These are phyloP conservation scores for Cymbidium sinense DNA, from an alignment of 106 monocot genomes.

Conservation along the genomic window DNA sequence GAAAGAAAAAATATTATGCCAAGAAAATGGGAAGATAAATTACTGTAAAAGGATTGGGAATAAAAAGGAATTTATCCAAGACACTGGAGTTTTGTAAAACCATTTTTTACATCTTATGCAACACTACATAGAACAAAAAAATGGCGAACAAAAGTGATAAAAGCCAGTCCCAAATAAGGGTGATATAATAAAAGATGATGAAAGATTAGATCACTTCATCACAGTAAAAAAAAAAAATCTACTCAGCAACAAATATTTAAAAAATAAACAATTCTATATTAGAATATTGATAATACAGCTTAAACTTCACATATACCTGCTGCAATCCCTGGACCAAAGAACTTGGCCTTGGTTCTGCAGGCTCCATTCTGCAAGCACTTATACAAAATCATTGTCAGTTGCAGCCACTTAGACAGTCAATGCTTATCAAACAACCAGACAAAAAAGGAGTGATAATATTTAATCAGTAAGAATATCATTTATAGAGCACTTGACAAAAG, in stretches of 20 bases:
- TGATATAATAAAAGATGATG: background rate
- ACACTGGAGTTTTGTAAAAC: background rate
- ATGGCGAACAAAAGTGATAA: background rate
- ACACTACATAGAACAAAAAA: background rate
- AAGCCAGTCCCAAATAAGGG: background rate
- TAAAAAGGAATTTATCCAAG: background rate
- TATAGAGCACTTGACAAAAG: background rate
- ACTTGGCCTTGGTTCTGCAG: slow-evolving; percentile 96
- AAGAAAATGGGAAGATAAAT: too few species aligned
- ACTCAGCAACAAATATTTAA: background rate
- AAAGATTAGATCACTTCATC: background rate
- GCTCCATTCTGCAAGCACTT: slow-evolving; percentile 68
- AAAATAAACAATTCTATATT: background rate
- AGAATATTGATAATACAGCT: background rate
- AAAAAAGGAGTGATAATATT: too few species aligned
- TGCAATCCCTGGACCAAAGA: slow-evolving; percentile 96
- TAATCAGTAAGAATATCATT: too few species aligned
- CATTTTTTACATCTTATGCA: background rate
- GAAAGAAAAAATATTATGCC: too few species aligned
- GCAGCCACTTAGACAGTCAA: too few species aligned
- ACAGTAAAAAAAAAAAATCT: background rate
- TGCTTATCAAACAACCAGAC: too few species aligned
- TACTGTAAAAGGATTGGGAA: background rate
- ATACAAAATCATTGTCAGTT: background rate
- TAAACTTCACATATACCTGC: slow-evolving; percentile 41